Evolutionary conservation across 495 filamentous ascomycete genomes (phyloP).

Genomic region (Aspergillus nidulans): DNA sequence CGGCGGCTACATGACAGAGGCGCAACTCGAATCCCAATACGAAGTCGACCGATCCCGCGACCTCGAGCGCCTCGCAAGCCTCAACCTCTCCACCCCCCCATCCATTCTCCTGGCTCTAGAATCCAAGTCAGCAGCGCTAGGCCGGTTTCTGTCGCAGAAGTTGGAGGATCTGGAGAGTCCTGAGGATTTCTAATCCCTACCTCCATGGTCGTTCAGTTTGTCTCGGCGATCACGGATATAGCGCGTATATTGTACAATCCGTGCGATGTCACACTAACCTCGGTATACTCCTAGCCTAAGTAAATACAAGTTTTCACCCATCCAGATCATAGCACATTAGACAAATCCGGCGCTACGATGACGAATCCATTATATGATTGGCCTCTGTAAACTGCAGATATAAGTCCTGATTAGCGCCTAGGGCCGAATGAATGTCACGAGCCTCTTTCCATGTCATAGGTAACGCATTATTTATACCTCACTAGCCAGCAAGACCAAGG

Average conservation of each 20-base stretch:
- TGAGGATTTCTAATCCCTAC: constrained; percentile 37
- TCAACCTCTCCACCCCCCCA: constrained; percentile 41
- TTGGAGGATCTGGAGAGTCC: constrained; percentile 42
- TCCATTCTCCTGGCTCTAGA: constrained; percentile 41
- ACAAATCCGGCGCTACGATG: neutral
- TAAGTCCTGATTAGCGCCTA: too few relatives aligned
- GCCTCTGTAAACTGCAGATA: too few relatives aligned
- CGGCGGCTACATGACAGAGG: constrained; percentile 19
- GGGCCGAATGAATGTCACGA: too few relatives aligned
- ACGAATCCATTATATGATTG: neutral
- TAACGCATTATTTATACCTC: too few relatives aligned
- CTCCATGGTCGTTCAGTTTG: neutral
- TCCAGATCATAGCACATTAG: neutral
- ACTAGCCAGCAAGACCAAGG: too few relatives aligned
- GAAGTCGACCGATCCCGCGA: constrained; percentile 42
- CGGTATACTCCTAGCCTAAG: neutral
- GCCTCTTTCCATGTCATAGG: too few relatives aligned
- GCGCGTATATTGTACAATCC: neutral
- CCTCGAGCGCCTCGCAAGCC: constrained; percentile 35
- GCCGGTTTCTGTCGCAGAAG: constrained; percentile 39
- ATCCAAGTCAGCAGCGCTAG: constrained; percentile 44
- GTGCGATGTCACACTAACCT: neutral
- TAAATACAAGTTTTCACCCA: neutral
- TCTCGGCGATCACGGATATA: neutral
- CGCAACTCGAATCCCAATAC: constrained; percentile 33